Conservation (phyloP, 2,329 filamentous ascomycete genomes). For the Corynespora cassiicola region DNA sequence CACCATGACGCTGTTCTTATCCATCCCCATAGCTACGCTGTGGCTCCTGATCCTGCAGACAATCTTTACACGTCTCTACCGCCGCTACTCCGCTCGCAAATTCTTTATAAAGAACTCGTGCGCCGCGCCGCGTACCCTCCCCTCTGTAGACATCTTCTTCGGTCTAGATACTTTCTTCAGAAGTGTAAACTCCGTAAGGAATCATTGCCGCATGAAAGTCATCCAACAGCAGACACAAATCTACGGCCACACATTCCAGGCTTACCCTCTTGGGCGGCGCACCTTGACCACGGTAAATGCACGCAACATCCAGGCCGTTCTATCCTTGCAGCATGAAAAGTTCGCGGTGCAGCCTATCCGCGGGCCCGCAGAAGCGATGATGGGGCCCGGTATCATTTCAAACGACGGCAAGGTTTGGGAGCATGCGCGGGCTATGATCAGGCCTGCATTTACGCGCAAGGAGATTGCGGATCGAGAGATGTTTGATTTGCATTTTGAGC, state of each 20-base stretch:
- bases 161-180: conserved; percentile 10
- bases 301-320: conserved; percentile 16
- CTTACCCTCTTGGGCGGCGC: conserved; percentile 17
- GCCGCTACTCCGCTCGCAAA: too few relatives aligned
- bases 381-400: conserved; percentile 18
- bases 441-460: conserved; percentile 17
- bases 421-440: conserved; percentile 12
- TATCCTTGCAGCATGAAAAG: conserved; percentile 14
- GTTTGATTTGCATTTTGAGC: conserved; percentile 15
- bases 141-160: conserved; percentile 15
- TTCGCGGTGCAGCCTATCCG: conserved; percentile 17
- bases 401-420: conserved; percentile 16
- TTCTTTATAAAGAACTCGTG: too few relatives aligned
- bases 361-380: conserved; percentile 9
- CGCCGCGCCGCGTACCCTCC: conserved; percentile 6
- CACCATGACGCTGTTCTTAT: too few relatives aligned
- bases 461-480: conserved; percentile 18
- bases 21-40: too few relatives aligned
- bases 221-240: conserved; percentile 1
- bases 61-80: too few relatives aligned
- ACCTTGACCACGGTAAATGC: conserved; percentile 12
- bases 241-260: conserved; percentile 16
- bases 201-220: conserved; percentile 6
- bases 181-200: conserved; percentile 1
- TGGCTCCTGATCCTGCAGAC: too few relatives aligned